These are phyloP conservation scores for Xerocomellus dryophilus DNA, from an alignment of 768 basidiomycete genomes.

Conservation along the genomic window DNA sequence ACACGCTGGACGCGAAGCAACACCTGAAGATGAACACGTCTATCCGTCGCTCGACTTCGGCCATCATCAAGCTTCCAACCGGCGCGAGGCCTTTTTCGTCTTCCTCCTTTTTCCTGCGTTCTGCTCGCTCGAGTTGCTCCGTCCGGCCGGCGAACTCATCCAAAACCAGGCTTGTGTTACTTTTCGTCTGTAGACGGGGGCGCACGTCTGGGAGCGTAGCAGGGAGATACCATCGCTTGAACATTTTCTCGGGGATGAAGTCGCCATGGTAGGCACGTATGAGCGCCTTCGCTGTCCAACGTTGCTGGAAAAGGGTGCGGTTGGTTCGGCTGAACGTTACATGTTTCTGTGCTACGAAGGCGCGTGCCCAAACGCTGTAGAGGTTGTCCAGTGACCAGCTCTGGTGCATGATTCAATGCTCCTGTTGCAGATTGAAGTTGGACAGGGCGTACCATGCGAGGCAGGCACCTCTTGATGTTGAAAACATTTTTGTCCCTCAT, in stretches of 20 bases:
- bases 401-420: conserved; percentile 39
- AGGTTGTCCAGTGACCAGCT: conserved; percentile 88
- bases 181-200: conserved; percentile 41
- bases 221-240: conserved; percentile 95
- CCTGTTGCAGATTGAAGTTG: not conserved
- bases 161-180: conserved; percentile 42
- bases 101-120: conserved; percentile 52
- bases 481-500: conserved; percentile 52
- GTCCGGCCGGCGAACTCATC: conserved; percentile 60
- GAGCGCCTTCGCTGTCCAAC: conserved; percentile 84
- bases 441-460: conserved; percentile 55
- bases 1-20: conserved; percentile 86
- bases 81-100: conserved; percentile 71
- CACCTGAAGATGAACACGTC: conserved; percentile 89
- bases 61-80: conserved; percentile 92
- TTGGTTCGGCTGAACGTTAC: conserved; percentile 56
- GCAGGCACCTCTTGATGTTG: conserved; percentile 52
- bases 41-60: conserved; percentile 90
- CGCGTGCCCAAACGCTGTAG: conserved; percentile 85
- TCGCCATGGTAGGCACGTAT: conserved; percentile 95
- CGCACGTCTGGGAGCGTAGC: conserved; percentile 82
- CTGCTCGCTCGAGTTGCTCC: conserved; percentile 36
- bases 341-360: conserved; percentile 42
- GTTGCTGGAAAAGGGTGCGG: conserved; percentile 81
- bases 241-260: conserved; percentile 86